A percentile compares a stretch with the other conserved stretches of the same genome.
Evolutionary conservation across 2,329 filamentous ascomycete genomes (phyloP).

Genomic region (Trichoderma sp.): DNA sequence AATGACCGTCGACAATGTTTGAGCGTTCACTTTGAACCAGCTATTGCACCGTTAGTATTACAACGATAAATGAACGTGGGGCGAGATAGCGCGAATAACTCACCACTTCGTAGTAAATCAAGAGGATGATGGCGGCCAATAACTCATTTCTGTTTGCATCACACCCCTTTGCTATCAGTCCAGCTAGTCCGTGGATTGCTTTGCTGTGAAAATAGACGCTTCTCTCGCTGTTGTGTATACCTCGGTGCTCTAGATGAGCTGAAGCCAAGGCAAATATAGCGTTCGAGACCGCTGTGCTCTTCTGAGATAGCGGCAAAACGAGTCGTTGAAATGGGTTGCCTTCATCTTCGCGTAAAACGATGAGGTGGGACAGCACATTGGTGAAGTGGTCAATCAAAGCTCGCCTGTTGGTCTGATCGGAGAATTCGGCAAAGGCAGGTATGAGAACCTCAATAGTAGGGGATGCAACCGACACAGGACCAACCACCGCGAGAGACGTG

Average conservation of each 20-base stretch:
- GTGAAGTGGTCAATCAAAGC: slow-evolving; percentile 60
- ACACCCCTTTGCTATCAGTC: slow-evolving; percentile 52
- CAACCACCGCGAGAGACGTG: slow-evolving; percentile 29
- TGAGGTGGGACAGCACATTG: slow-evolving; percentile 61
- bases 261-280: slow-evolving; percentile 81
- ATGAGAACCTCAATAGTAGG: slow-evolving; percentile 48
- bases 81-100: slow-evolving; percentile 28
- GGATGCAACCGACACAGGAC: slow-evolving; percentile 25
- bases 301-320: slow-evolving; percentile 56
- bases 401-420: slow-evolving; percentile 51
- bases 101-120: slow-evolving; percentile 63
- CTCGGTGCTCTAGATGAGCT: slow-evolving; percentile 73
- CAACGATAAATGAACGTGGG: too few relatives aligned
- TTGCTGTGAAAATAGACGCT: slow-evolving; percentile 58
- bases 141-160: slow-evolving; percentile 54
- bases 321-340: slow-evolving; percentile 63
- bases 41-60: slow-evolving; percentile 34
- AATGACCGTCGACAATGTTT: slow-evolving; percentile 58
- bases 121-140: slow-evolving; percentile 57
- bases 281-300: slow-evolving; percentile 64
- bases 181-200: slow-evolving; percentile 56
- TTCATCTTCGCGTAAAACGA: slow-evolving; percentile 60
- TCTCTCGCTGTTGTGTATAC: slow-evolving; percentile 50
- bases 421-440: slow-evolving; percentile 57
- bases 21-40: slow-evolving; percentile 58